These are phyloP conservation scores for Myxozyma geophila DNA, from an alignment of 805 yeast species.

Conservation along the genomic window DNA sequence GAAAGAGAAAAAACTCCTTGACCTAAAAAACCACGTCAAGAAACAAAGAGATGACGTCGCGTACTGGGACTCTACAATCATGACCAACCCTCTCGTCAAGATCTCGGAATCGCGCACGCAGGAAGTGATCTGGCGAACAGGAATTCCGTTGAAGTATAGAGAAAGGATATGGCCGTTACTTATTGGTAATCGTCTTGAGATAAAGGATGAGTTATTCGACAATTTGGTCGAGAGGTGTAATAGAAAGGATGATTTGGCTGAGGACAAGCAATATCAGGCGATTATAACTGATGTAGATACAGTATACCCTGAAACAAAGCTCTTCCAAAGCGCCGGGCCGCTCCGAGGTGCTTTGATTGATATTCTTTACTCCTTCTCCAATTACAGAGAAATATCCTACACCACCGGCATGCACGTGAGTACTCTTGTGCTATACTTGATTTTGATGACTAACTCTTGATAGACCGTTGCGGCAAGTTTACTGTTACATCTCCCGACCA, in stretches of 20 bases:
- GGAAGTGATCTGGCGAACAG: constrained; percentile 63
- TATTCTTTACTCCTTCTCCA: constrained; percentile 47
- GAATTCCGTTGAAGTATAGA: constrained; percentile 55
- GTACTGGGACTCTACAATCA: constrained; percentile 51
- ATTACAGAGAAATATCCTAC: constrained; percentile 42
- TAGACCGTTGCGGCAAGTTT: constrained; percentile 49
- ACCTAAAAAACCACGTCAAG: constrained; percentile 35
- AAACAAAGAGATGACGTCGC: constrained; percentile 37
- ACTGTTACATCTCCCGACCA: constrained; percentile 47
- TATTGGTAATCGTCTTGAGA: constrained; percentile 15
- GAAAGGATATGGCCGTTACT: constrained; percentile 54
- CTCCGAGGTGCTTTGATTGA: constrained; percentile 45
- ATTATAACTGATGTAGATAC: constrained; percentile 39
- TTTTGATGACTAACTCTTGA: background rate
- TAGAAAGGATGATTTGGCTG: constrained; percentile 7
- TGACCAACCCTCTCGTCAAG: constrained; percentile 42
- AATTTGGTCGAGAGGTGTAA: constrained; percentile 1
- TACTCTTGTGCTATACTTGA: background rate
- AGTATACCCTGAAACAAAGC: constrained; percentile 48
- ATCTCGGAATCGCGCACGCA: constrained; percentile 50
- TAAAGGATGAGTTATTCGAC: constrained; percentile 4
- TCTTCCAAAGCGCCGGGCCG: constrained; percentile 47
- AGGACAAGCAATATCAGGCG: constrained; percentile 19
- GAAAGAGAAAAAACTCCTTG: constrained; percentile 19
- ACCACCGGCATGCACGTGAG: constrained; percentile 45